Evolutionary conservation across 2,329 filamentous ascomycete genomes (phyloP), one percentile per base, ranked within the genome.

Genomic region (Aspergillus pseudoterreus): DNA sequence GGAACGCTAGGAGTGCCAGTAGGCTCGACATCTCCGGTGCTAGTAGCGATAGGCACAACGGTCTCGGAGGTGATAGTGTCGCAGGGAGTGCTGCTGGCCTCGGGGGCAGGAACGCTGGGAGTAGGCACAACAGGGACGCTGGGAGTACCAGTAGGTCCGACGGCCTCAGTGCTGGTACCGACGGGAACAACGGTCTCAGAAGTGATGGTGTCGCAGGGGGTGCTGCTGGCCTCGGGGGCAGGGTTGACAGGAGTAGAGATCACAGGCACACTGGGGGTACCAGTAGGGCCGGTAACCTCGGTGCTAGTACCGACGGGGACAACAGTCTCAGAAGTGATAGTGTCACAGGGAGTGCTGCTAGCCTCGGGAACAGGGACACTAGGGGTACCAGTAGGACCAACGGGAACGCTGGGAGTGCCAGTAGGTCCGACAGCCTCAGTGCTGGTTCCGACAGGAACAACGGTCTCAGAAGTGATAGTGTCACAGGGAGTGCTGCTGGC

Each of bases 401-500:
- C 53, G 27, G 39, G 42, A 2, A 35, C 42, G 38, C 47, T 49
- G 32, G 45, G 43, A 22, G 47, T 39, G 32, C 52, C 52, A 35
- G 54, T 55, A 33, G 55, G 44, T n/a, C 32, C 27, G 35, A 44
- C 48, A 36, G 52, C 55, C 33, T 46, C 46, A 21, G 51, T 12
- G 27, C 36, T 42, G 11, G 30, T 51, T 11, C 43, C 46, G 33
- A 47, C 17, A 11, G 51, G 33, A 9, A 43, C 36, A 9, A 57
- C 47, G 19, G 54, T 43, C n/a, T 51, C 53, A 4, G 54, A 55
- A 43, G 55, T 57, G 27, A 53, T 24, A 12, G 62, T 62, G 22
- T 57, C 60, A 14, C 60, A 60, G 17, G 60, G 58, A 14, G 57
- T 57, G 32, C 47, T 44, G 9, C 53, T 43, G 45, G 50, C 44